These are phyloP conservation scores for Boletellus sp. DNA, from an alignment of 1,284 basidiomycete species.

Conservation along the genomic window DNA sequence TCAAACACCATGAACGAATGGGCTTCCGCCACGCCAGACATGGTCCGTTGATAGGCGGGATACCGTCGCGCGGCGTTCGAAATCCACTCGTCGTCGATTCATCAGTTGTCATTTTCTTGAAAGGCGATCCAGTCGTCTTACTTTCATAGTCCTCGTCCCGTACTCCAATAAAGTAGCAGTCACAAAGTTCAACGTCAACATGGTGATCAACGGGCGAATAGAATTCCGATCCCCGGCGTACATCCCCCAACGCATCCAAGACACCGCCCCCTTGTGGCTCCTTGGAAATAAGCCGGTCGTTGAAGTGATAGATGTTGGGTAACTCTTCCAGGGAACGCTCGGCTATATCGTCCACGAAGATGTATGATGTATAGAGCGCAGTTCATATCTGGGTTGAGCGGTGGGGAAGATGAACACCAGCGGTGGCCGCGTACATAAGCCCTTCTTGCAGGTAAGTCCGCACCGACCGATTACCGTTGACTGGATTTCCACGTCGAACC, in stretches of 20 bases:
- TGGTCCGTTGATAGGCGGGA: conserved; percentile 28
- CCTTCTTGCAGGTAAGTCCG: conserved; percentile 15
- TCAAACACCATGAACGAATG: conserved; percentile 33
- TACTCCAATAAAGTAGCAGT: conserved; percentile 30
- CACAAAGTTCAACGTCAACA: conserved; percentile 26
- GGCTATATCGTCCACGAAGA: conserved; percentile 32
- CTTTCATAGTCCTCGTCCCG: conserved; percentile 26
- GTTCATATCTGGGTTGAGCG: conserved; percentile 25
- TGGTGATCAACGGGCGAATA: conserved; percentile 27
- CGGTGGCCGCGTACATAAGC: conserved; percentile 16
- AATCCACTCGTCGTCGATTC: conserved; percentile 9
- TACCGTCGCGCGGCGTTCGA: conserved; percentile 19
- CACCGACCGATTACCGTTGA: conserved; percentile 14
- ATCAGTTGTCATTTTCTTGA: conserved; percentile 4
- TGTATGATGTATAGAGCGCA: conserved; percentile 31
- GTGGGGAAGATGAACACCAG: conserved; percentile 12
- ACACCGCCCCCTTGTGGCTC: conserved; percentile 21
- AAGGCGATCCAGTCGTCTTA: neutral
- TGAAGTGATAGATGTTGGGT: conserved; percentile 24
- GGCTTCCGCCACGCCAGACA: conserved; percentile 30
- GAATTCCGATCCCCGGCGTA: conserved; percentile 18
- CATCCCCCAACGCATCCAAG: conserved; percentile 29
- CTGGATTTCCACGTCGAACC: conserved; percentile 13
- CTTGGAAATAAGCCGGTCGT: conserved; percentile 22
- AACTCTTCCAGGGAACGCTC: conserved; percentile 14